phyloP scores from a whole-genome alignment of 768 basidiomycete genomes.

The Plicaturopsis crispa region DNA sequence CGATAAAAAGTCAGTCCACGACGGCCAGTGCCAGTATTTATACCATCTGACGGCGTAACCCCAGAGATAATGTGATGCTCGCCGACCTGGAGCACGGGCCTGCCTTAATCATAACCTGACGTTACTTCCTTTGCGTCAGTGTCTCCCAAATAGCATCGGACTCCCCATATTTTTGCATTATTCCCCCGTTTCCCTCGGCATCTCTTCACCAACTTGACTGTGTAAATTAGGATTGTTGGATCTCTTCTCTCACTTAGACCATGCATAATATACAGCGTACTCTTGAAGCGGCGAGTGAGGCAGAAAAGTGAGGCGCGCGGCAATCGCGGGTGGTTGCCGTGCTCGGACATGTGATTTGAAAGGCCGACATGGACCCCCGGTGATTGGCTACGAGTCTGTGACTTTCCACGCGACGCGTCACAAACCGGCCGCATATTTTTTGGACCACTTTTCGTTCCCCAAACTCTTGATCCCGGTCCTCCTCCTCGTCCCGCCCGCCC shows the following conservation, averaged over 20 bases:
- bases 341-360: too few species aligned
- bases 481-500: background rate
- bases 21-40: background rate
- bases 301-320: slow-evolving; percentile 1
- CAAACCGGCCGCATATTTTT: slow-evolving; percentile 19
- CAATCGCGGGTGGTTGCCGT: too few species aligned
- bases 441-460: background rate
- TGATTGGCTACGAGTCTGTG: too few species aligned
- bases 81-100: slow-evolving; percentile 44
- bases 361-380: too few species aligned
- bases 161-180: too few species aligned
- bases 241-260: too few species aligned
- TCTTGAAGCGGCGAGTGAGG: slow-evolving; percentile 1
- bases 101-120: slow-evolving; percentile 49
- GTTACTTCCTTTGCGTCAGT: slow-evolving; percentile 1
- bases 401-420: too few species aligned
- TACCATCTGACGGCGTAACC: background rate
- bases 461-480: too few species aligned
- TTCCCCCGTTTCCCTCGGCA: too few species aligned
- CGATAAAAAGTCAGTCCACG: slow-evolving; percentile 30
- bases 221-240: too few species aligned
- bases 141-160: too few species aligned
- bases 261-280: slow-evolving; percentile 4
- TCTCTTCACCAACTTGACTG: too few species aligned
- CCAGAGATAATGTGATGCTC: slow-evolving; percentile 42